phyloP scores from a whole-genome alignment of 441 rosid genomes.

The Populus hybrid region DNA sequence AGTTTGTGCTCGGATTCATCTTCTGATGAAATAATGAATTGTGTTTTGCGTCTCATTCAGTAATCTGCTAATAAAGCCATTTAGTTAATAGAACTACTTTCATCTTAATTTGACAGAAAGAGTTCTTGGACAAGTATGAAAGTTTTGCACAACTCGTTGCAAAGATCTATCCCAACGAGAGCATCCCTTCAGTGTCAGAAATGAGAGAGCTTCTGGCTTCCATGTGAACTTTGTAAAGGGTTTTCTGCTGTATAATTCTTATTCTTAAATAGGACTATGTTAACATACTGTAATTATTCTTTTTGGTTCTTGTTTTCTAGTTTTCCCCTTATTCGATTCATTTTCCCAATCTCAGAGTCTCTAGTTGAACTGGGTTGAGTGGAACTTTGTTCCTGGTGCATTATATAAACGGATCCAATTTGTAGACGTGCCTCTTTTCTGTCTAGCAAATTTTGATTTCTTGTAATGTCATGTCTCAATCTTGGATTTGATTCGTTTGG shows the following conservation, averaged over 20 bases:
- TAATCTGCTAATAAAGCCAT: neutral
- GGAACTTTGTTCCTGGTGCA: neutral
- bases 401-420: neutral
- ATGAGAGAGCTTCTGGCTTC: slow-evolving; percentile 81
- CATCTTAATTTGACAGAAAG: slow-evolving; percentile 60
- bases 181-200: slow-evolving; percentile 64
- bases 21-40: neutral
- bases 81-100: slow-evolving; percentile 4
- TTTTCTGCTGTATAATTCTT: neutral
- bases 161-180: slow-evolving; percentile 80
- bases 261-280: slow-evolving; percentile 16
- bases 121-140: slow-evolving; percentile 94
- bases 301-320: slow-evolving; percentile 2
- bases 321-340: slow-evolving; percentile 16
- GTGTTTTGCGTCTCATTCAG: neutral
- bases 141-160: slow-evolving; percentile 85
- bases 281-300: slow-evolving; percentile 26
- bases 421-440: neutral
- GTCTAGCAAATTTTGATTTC: too few species aligned
- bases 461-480: neutral
- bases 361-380: neutral
- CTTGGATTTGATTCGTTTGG: neutral
- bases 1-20: neutral
- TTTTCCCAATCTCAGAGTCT: neutral
- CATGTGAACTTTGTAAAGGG: slow-evolving; percentile 45